These are phyloP conservation scores for Solanum gracilifrons DNA, from an alignment of 257 asterid genomes.

Conservation along the genomic window DNA sequence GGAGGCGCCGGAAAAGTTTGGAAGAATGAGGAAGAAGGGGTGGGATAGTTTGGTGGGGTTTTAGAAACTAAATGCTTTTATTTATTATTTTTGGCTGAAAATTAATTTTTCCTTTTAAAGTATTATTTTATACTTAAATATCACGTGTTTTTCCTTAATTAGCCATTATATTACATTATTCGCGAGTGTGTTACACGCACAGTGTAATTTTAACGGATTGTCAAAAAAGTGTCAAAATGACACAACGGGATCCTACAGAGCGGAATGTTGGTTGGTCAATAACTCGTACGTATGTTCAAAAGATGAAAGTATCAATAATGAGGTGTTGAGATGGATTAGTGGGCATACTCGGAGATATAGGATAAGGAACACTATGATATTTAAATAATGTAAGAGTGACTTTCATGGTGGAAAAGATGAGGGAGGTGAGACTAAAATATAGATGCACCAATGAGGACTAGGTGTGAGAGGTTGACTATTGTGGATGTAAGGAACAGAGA, in stretches of 20 bases:
- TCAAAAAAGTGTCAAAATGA: too few relatives aligned
- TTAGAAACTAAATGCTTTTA: too few relatives aligned
- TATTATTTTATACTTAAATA: too few relatives aligned
- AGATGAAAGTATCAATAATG: not conserved
- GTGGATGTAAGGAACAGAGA: not conserved
- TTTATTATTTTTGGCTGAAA: too few relatives aligned
- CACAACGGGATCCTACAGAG: not conserved
- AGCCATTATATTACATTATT: too few relatives aligned
- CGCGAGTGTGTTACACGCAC: too few relatives aligned
- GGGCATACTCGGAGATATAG: not conserved
- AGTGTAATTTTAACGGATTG: fast-evolving
- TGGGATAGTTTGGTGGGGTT: too few relatives aligned
- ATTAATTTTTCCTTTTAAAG: too few relatives aligned
- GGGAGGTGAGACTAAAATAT: not conserved
- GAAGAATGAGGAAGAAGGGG: too few relatives aligned
- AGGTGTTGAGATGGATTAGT: not conserved
- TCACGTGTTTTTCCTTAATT: too few relatives aligned
- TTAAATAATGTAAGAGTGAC: not conserved
- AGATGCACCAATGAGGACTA: not conserved
- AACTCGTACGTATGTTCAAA: not conserved
- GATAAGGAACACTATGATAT: too few relatives aligned
- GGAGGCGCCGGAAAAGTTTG: too few relatives aligned
- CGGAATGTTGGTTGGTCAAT: not conserved
- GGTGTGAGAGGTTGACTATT: not conserved
- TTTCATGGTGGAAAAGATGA: not conserved